Percentiles rank a stretch among this genome's conserved stretches.
Evolutionary conservation across 176 grass and related monocot genomes (phyloP).

Genomic region (Bothriochloa decipiens): DNA sequence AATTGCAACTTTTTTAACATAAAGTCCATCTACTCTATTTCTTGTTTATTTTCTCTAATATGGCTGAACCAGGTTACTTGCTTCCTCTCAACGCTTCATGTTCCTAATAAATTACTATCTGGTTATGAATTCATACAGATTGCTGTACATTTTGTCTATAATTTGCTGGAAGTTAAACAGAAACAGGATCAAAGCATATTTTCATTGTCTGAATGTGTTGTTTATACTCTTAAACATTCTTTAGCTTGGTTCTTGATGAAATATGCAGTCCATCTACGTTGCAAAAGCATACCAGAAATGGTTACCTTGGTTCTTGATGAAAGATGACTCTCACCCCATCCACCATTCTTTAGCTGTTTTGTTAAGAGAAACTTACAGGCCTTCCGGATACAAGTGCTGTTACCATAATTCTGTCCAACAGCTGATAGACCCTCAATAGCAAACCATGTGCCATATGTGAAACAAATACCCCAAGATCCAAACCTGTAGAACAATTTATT

Average conservation of each 20-base stretch:
- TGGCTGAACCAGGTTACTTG: background rate
- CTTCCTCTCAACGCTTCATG: slow-evolving; percentile 7
- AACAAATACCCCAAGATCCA: slow-evolving; percentile 79
- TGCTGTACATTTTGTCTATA: background rate
- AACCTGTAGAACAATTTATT: slow-evolving; percentile 51
- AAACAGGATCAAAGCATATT: background rate
- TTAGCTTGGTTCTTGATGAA: background rate
- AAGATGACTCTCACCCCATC: slow-evolving; percentile 83
- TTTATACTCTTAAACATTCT: slow-evolving; percentile 6
- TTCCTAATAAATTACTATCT: background rate
- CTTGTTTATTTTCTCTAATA: background rate
- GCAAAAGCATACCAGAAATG: slow-evolving; percentile 19
- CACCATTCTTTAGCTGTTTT: slow-evolving; percentile 63
- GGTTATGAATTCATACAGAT: background rate
- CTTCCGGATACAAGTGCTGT: slow-evolving; percentile 46
- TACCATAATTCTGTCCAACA: slow-evolving; percentile 55
- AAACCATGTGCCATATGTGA: slow-evolving; percentile 73
- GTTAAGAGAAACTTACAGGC: slow-evolving; percentile 71
- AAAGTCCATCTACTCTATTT: slow-evolving; percentile 1
- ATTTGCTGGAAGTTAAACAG: background rate
- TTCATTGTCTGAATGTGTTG: background rate
- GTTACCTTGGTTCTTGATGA: slow-evolving; percentile 65
- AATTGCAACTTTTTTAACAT: background rate
- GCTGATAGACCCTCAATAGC: slow-evolving; percentile 57
- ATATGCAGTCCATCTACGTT: background rate